These are phyloP conservation scores for Wickerhamiella kurtzmanii DNA, from an alignment of 805 yeast species.

Conservation along the genomic window DNA sequence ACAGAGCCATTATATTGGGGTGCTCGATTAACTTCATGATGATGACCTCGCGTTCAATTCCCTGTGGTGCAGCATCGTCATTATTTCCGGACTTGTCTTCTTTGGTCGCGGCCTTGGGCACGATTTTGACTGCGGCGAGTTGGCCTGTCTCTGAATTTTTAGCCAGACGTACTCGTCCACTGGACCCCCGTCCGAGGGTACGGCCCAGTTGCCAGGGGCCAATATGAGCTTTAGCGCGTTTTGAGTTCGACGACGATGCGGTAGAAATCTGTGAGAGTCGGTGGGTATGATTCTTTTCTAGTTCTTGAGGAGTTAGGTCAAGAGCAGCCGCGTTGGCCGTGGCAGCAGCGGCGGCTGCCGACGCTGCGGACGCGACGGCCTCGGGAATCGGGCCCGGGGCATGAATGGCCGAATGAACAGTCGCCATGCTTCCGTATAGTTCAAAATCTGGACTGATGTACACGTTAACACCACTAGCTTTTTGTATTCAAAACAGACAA, in stretches of 20 bases:
- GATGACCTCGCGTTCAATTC: conserved; percentile 92
- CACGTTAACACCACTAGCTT: too few species aligned
- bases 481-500: too few species aligned
- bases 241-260: conserved; percentile 27
- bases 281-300: conserved; percentile 7
- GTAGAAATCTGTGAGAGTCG: conserved; percentile 20
- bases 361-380: neutral
- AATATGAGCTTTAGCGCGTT: conserved; percentile 44
- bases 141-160: conserved; percentile 73
- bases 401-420: too few species aligned
- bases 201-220: conserved; percentile 97
- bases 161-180: conserved; percentile 89
- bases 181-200: conserved; percentile 91
- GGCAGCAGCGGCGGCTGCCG: neutral
- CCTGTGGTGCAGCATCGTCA: conserved; percentile 46
- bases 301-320: neutral
- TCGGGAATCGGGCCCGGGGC: too few species aligned
- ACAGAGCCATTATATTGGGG: conserved; percentile 81
- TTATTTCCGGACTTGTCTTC: conserved; percentile 27
- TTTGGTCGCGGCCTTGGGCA: conserved; percentile 56
- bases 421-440: neutral
- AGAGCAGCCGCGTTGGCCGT: neutral
- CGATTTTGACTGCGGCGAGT: conserved; percentile 92
- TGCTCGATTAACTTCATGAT: conserved; percentile 93
- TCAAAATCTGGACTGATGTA: too few species aligned